These are phyloP conservation scores for Setaria viridis DNA, from an alignment of 202 grass and related monocot species.

Conservation along the genomic window DNA sequence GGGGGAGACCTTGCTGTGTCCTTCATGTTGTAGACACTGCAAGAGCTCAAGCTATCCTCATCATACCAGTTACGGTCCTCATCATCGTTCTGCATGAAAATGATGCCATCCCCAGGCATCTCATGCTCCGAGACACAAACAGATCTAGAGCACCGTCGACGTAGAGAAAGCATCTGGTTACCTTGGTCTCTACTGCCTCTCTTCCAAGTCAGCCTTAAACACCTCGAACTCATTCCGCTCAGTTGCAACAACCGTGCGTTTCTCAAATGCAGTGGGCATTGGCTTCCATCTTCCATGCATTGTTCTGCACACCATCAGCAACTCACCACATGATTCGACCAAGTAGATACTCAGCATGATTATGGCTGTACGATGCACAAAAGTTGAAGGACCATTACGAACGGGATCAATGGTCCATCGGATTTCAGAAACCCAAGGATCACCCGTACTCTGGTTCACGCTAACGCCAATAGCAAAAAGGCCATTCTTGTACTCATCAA, in stretches of 20 bases:
- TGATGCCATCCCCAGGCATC: neutral
- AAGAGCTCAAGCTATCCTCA: neutral
- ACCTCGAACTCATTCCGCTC: neutral
- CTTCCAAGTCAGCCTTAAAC: neutral
- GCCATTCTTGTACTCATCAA: neutral
- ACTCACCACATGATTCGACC: too few relatives aligned
- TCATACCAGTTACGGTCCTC: too few relatives aligned
- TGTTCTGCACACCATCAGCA: too few relatives aligned
- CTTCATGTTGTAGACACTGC: neutral
- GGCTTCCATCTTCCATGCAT: too few relatives aligned
- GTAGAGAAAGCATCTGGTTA: conserved; percentile 23
- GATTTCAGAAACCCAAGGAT: neutral
- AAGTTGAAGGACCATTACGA: too few relatives aligned
- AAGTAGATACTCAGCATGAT: too few relatives aligned
- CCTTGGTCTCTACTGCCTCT: neutral
- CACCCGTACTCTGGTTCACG: neutral
- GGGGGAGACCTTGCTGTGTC: neutral
- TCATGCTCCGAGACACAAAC: neutral
- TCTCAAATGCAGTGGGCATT: too few relatives aligned
- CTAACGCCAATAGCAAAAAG: neutral
- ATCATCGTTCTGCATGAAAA: neutral
- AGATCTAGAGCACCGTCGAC: conserved; percentile 1
- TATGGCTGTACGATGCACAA: too few relatives aligned
- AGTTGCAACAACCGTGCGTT: neutral
- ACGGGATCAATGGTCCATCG: too few relatives aligned